These are phyloP conservation scores for Zalaria sp. DNA, from an alignment of 2,329 filamentous ascomycete genomes.

Conservation along the genomic window DNA sequence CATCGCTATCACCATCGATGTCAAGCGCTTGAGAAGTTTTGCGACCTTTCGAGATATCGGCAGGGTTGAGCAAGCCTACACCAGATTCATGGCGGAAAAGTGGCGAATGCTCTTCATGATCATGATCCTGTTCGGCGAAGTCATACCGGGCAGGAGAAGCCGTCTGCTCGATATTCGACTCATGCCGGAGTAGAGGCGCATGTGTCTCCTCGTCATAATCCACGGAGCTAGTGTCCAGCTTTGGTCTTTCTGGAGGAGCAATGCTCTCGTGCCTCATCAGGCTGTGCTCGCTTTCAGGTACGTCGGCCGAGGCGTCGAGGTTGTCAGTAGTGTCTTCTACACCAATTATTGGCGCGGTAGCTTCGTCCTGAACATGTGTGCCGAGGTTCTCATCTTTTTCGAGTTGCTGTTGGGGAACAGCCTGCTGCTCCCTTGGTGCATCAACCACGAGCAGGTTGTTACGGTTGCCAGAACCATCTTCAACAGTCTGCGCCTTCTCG, in stretches of 20 bases:
- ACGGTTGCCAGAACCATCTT: conserved; percentile 37
- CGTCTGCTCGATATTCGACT: neutral
- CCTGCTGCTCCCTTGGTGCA: conserved; percentile 1
- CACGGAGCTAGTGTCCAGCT: too few relatives aligned
- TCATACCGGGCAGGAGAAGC: too few relatives aligned
- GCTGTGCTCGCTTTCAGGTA: conserved; percentile 2
- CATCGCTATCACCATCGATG: neutral
- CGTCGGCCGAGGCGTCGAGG: conserved; percentile 1
- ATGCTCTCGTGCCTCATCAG: conserved; percentile 3
- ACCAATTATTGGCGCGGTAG: neutral
- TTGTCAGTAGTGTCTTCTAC: neutral
- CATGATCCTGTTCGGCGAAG: too few relatives aligned
- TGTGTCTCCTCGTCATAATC: neutral
- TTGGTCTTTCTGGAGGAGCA: too few relatives aligned
- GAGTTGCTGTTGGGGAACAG: neutral
- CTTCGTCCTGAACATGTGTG: neutral
- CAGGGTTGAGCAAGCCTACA: too few relatives aligned
- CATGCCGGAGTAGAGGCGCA: neutral
- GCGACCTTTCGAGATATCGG: too few relatives aligned
- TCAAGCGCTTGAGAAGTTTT: neutral
- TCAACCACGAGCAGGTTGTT: conserved; percentile 36
- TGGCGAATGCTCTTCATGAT: too few relatives aligned
- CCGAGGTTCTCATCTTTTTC: neutral
- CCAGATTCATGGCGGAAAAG: too few relatives aligned
- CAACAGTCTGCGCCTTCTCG: conserved; percentile 41